phyloP scores from a whole-genome alignment of 225 moss, liverwort and hornwort species.

The Pleurozium schreberi region DNA sequence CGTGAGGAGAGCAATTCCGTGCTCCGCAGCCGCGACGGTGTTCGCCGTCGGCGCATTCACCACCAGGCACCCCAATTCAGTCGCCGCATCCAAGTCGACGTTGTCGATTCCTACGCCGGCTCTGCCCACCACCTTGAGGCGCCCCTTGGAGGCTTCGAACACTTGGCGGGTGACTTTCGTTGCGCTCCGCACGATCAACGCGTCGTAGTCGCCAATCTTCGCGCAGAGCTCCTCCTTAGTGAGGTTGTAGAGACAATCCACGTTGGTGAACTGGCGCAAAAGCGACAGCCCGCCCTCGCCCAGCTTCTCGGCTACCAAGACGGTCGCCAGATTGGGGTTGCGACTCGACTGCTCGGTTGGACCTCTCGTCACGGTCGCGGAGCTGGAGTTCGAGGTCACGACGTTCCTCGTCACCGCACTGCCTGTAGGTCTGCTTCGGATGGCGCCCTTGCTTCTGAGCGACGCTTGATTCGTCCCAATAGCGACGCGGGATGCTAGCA shows the following conservation, averaged over 20 bases:
- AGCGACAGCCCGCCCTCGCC: conserved; percentile 72
- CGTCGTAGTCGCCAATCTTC: conserved; percentile 79
- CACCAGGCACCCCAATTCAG: conserved; percentile 87
- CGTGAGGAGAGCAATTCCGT: conserved; percentile 82
- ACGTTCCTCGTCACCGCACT: conserved; percentile 1
- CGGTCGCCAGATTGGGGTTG: conserved; percentile 41
- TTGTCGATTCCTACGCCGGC: conserved; percentile 99
- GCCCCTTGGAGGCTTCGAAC: conserved; percentile 84
- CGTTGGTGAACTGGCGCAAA: conserved; percentile 64
- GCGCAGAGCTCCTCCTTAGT: conserved; percentile 79
- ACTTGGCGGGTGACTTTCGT: conserved; percentile 94
- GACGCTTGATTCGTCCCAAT: neutral
- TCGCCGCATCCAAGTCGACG: conserved; percentile 91
- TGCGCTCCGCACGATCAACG: conserved; percentile 88
- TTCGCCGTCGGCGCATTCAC: conserved; percentile 98
- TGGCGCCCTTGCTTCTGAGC: neutral
- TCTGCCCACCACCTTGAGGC: conserved; percentile 84
- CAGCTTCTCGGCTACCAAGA: conserved; percentile 93
- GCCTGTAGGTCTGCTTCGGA: neutral
- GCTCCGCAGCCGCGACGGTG: conserved; percentile 94
- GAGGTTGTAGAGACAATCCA: conserved; percentile 82
- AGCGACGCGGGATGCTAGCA: conserved; percentile 8
- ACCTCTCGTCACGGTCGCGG: conserved; percentile 21
- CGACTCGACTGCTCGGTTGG: conserved; percentile 10
- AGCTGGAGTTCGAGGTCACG: conserved; percentile 5